Conservation (phyloP, 1,284 basidiomycete species). For the Ceratobasidium sp. region DNA sequence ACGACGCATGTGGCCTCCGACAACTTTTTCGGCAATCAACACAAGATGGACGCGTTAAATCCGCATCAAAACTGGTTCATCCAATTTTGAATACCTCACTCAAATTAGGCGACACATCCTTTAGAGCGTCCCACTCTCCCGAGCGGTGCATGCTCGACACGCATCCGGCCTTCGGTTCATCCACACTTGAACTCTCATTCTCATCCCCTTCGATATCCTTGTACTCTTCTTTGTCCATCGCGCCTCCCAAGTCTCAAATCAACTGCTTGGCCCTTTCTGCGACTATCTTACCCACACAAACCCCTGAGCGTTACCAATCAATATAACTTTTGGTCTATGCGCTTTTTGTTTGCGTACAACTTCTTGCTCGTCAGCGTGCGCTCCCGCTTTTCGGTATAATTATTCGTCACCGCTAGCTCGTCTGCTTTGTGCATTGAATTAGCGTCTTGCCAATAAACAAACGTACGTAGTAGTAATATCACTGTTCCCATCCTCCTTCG, state of each 20-base stretch:
- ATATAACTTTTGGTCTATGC: constrained; percentile 30
- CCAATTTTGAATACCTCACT: too few relatives aligned
- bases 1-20: constrained; percentile 36
- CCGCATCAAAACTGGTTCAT: too few relatives aligned
- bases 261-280: constrained; percentile 24
- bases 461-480: background rate
- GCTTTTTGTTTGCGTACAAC: constrained; percentile 37
- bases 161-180: background rate
- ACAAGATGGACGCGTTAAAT: constrained; percentile 39
- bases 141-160: background rate
- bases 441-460: background rate
- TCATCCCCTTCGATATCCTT: constrained; percentile 10
- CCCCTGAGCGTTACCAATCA: constrained; percentile 25
- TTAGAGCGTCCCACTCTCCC: background rate
- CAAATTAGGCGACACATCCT: constrained; percentile 28
- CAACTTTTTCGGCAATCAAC: constrained; percentile 39
- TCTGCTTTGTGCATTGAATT: constrained; percentile 2
- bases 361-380: constrained; percentile 37
- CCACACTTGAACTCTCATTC: background rate
- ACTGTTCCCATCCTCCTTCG: constrained; percentile 21
- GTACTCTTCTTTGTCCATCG: background rate
- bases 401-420: constrained; percentile 28
- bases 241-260: constrained; percentile 15
- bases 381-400: constrained; percentile 34
- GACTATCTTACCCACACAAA: constrained; percentile 31